Base-by-base conservation (phyloP, 768 basidiomycete genomes). In the Suillus subaureus region DNA sequence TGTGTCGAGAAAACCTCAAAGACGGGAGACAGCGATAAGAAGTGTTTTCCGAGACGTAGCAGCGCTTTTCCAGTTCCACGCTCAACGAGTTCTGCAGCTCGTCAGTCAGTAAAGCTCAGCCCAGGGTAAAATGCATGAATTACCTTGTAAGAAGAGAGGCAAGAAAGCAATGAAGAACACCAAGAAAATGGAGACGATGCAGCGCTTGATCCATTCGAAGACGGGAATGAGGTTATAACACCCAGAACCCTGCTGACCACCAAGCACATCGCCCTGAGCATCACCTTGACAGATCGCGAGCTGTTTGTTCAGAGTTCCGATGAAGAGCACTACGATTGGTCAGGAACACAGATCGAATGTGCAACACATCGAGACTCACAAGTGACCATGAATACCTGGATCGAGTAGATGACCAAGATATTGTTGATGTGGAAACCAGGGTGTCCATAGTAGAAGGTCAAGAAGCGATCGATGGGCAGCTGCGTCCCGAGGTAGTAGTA, bases 351-450 rank as follows among this genome's bases (percentile, higher is more conserved):
- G 23, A 33, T 26, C 18, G 31, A 12, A 23, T 33, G 47, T 49
- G 40, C 33, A 64, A 35, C 39, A 65, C 1, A 15, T 31, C 31
- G 64, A 67, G 11, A 89, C 93, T 78, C 73, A 95, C 93, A 74
- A 23, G 94, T 94, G 63, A 98, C 82, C 94, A 99, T 97, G 84
- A 99, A 99, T 63, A 97, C 85, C 76, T 97, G 96, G 62, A 99
- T 94, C 31, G 97, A 98, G 78, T 94, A 91, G 71, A 99, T 99
- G 81, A 99, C 96, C 75, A 99, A 83, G 72, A 99, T 99, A 76
- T 99, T 99, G 85, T 99, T 99, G 83, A 99, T 89, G 77, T 99
- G 97, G 90, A 99, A 99, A 73, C 94, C 97, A 64, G 97, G 97
- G 79, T 99, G 97, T 63, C 93, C 97, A 72, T 99, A 99, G 82